Conservation (phyloP, 257 asterid genomes). For the Ligustrum vulgare region DNA sequence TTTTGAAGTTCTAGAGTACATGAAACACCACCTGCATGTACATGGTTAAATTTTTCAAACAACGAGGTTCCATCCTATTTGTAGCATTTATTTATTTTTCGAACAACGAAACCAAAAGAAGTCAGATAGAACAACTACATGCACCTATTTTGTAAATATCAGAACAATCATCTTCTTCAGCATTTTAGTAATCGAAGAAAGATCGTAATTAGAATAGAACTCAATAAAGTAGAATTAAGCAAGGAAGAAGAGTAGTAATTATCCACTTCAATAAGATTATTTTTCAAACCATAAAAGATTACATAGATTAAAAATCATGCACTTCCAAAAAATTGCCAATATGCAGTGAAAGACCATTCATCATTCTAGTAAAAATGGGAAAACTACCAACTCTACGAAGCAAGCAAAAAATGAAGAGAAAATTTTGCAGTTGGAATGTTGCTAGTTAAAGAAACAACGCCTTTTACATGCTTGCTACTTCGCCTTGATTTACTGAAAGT, state of each 20-base stretch:
- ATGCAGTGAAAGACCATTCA: not conserved
- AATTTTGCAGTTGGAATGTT: not conserved
- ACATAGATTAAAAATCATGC: not conserved
- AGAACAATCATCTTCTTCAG: too few species aligned
- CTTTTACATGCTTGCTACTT: not conserved
- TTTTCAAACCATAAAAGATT: not conserved
- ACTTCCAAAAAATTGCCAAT: conserved; percentile 3
- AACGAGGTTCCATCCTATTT: too few species aligned
- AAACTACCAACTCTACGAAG: not conserved
- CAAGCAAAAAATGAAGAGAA: not conserved
- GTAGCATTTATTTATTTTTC: too few species aligned
- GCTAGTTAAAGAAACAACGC: not conserved
- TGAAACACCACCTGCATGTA: not conserved
- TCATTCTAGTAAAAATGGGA: not conserved
- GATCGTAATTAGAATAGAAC: not conserved
- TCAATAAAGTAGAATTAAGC: not conserved
- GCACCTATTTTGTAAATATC: too few species aligned
- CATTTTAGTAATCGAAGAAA: not conserved
- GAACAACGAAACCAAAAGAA: too few species aligned
- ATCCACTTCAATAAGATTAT: not conserved
- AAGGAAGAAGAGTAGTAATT: not conserved
- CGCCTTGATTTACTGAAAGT: not conserved
- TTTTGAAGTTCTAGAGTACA: not conserved
- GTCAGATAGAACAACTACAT: too few species aligned
- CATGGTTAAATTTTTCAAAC: not conserved